A percentile compares a stretch with the other conserved stretches of the same genome.
Evolutionary conservation across 2,329 filamentous ascomycete species (phyloP).

Genomic region (Fusarium sp.): DNA sequence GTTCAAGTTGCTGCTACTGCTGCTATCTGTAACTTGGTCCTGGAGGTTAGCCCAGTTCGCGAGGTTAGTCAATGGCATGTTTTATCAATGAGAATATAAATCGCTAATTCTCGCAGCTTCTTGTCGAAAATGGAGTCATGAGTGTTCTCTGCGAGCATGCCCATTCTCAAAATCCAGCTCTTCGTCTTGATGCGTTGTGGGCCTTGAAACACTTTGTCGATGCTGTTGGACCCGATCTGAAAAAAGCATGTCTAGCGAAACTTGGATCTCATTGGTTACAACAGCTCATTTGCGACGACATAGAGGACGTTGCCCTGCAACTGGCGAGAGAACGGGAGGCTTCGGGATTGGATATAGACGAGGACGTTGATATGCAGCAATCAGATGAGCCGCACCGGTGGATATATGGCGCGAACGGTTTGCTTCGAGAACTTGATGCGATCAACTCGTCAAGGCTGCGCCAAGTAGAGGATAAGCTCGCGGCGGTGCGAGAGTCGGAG

Average conservation of each 20-base stretch:
- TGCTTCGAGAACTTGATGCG: slow-evolving; percentile 47
- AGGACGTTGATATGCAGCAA: slow-evolving; percentile 66
- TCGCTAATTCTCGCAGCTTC: slow-evolving; percentile 61
- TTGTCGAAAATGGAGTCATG: slow-evolving; percentile 78
- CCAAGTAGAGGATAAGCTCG: slow-evolving; percentile 60
- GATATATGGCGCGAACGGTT: slow-evolving; percentile 48
- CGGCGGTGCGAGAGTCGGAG: slow-evolving; percentile 69
- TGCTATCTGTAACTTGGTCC: slow-evolving; percentile 83
- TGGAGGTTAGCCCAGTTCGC: slow-evolving; percentile 91
- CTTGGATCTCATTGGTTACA: slow-evolving; percentile 83
- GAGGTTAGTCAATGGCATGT: slow-evolving; percentile 66
- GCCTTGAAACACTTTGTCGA: slow-evolving; percentile 90
- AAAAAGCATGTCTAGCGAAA: slow-evolving; percentile 79
- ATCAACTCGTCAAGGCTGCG: slow-evolving; percentile 56
- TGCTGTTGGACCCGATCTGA: slow-evolving; percentile 74
- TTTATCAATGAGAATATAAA: background rate
- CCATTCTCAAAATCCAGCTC: slow-evolving; percentile 78
- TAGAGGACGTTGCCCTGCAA: slow-evolving; percentile 61
- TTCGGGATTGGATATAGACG: slow-evolving; percentile 58
- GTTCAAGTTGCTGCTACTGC: slow-evolving; percentile 88
- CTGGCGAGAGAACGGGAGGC: slow-evolving; percentile 46
- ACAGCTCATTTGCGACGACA: slow-evolving; percentile 74
- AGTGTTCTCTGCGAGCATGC: slow-evolving; percentile 84
- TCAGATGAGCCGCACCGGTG: slow-evolving; percentile 55
- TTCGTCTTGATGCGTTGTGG: slow-evolving; percentile 90